Evolutionary conservation across 495 filamentous ascomycete species (phyloP).

Genomic region (Xylaria cubensis): DNA sequence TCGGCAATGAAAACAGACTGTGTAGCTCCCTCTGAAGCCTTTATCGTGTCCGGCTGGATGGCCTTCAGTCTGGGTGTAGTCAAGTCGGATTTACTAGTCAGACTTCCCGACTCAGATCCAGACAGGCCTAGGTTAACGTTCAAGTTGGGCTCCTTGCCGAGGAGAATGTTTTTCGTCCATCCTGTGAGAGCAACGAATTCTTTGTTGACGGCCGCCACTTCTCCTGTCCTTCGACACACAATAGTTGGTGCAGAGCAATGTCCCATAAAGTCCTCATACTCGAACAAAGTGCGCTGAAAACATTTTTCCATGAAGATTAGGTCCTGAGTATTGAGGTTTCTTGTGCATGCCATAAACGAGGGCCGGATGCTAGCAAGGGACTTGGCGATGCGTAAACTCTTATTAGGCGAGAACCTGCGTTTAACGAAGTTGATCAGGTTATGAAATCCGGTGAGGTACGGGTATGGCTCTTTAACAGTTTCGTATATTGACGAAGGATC

Average conservation of each 20-base stretch:
- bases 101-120: constrained; percentile 43
- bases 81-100: constrained; percentile 47
- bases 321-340: constrained; percentile 81
- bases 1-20: constrained; percentile 90
- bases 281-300: constrained; percentile 89
- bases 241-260: constrained; percentile 87
- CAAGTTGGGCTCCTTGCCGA: constrained; percentile 86
- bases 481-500: constrained; percentile 89
- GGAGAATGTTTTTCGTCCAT: constrained; percentile 88
- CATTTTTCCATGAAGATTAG: constrained; percentile 97
- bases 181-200: constrained; percentile 94
- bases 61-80: constrained; percentile 54
- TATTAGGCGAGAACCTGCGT: constrained; percentile 72
- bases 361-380: constrained; percentile 88
- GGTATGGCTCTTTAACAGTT: constrained; percentile 85
- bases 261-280: constrained; percentile 91
- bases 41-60: constrained; percentile 42
- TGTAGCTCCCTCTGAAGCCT: constrained; percentile 36
- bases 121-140: constrained; percentile 76
- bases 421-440: constrained; percentile 82
- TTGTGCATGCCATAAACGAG: constrained; percentile 87
- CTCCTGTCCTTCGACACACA: constrained; percentile 88
- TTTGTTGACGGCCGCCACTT: constrained; percentile 89
- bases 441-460: constrained; percentile 90
- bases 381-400: constrained; percentile 80